Conservation (phyloP, 2,329 filamentous ascomycete genomes). For the Chalaropsis thielavioides region DNA sequence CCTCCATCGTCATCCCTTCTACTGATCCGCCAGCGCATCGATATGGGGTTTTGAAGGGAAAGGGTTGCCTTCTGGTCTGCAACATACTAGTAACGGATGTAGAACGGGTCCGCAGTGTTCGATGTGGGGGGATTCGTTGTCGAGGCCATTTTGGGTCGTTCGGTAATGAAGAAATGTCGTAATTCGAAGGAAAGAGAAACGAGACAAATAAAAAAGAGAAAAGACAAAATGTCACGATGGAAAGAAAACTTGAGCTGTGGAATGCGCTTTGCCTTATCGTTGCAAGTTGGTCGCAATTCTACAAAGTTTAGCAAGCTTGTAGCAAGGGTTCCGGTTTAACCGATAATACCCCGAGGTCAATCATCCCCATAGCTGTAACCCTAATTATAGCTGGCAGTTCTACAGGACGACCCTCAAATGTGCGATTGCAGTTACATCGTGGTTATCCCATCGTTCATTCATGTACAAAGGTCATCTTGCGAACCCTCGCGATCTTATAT, state of each 20-base stretch:
- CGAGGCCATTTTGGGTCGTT: not conserved
- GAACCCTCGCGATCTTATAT: not conserved
- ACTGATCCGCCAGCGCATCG: not conserved
- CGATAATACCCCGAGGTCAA: not conserved
- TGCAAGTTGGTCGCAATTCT: not conserved
- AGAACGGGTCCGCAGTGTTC: conserved; percentile 55
- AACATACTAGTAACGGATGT: conserved; percentile 90
- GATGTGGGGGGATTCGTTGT: not conserved
- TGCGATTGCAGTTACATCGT: too few species aligned
- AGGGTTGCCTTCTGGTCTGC: not conserved
- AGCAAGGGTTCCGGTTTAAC: not conserved
- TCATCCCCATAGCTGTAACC: not conserved
- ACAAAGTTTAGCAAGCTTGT: not conserved
- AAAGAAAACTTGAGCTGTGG: not conserved
- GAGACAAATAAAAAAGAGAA: not conserved
- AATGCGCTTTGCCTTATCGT: not conserved
- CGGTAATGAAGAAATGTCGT: not conserved
- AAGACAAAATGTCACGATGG: not conserved
- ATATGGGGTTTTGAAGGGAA: not conserved
- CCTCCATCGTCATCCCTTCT: conserved; percentile 18
- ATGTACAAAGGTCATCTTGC: too few species aligned
- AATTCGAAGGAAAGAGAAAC: not conserved
- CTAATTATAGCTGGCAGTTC: not conserved
- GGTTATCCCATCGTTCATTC: not conserved
- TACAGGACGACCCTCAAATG: too few species aligned